These are phyloP conservation scores for Colletotrichum eremochloae DNA, from an alignment of 2,329 filamentous ascomycete species.

Conservation along the genomic window DNA sequence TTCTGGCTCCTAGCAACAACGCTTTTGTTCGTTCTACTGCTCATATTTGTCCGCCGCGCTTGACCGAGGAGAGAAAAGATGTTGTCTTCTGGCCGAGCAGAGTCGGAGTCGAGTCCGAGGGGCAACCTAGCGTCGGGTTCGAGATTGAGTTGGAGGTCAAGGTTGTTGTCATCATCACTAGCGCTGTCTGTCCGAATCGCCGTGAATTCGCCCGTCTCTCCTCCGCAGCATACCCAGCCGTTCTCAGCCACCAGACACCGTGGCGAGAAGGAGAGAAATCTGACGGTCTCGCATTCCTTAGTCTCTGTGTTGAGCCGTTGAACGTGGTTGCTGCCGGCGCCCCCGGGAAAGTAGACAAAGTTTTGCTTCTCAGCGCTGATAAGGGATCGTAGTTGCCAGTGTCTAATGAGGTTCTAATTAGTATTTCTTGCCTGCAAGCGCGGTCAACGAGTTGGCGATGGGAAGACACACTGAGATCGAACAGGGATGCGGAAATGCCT, in stretches of 20 bases:
- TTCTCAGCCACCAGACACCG: constrained; percentile 88
- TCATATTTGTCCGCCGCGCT: constrained; percentile 48
- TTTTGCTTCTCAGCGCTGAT: constrained; percentile 84
- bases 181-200: constrained; percentile 75
- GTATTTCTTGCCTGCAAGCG: constrained; percentile 18
- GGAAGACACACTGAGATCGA: constrained; percentile 66
- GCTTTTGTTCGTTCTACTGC: constrained; percentile 57
- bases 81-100: constrained; percentile 50
- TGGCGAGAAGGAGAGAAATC: constrained; percentile 78
- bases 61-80: constrained; percentile 55
- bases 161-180: constrained; percentile 47
- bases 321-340: constrained; percentile 73
- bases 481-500: constrained; percentile 78
- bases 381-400: constrained; percentile 91
- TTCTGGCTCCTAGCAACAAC: constrained; percentile 65
- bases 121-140: constrained; percentile 53
- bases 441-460: constrained; percentile 5
- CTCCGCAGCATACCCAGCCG: constrained; percentile 92
- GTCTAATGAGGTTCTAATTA: constrained; percentile 61
- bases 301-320: constrained; percentile 78
- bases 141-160: constrained; percentile 47
- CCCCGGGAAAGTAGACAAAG: constrained; percentile 87
- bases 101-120: constrained; percentile 48
- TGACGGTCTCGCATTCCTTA: constrained; percentile 80
- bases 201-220: constrained; percentile 88